Base-by-base conservation (phyloP, 1,284 basidiomycete species). In the Malassezia nana region DNA sequence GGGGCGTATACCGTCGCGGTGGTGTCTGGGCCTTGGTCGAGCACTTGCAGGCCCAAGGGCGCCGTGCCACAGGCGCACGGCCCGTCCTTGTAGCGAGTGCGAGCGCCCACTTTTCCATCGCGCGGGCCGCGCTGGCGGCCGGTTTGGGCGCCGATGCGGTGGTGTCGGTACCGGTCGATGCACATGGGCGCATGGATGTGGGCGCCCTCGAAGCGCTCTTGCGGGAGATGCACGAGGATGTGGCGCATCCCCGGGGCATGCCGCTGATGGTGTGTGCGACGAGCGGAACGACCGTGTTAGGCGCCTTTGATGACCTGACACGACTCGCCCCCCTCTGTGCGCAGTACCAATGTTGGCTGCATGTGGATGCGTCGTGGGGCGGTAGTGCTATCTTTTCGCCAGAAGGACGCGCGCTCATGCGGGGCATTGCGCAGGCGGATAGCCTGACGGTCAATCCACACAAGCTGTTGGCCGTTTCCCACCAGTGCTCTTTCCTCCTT, bases 251-350 rank as follows among this genome's bases (percentile, higher is more conserved):
- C 1, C 38, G 22, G 3, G 66, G 68, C 8, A 57, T 54, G 4
- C 76, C 76, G 4, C 76, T 77, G 59, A 76, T 75, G 47, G 69
- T 77, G 64, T 76, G 76, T 50, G 75, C 74, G 8, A 77, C 76
- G 1, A 69, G 75, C 3, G 76, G 76, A 7, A 74, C 76, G 13
- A 77, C 76, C 0, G 76, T 77, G 6, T 57, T 74, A 6, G 76
- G 76, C 16, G 69, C 72, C 4, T 77, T 69, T 49, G 76, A 77
- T 50, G 65, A 74, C 4, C 60, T 76, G 15, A 46, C 56, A 9
- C 63, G 61, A 26, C 69, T 77, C 28, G 56, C 74, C 12, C 60
- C 59, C 2, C 43, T 75, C 4, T 74, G 73, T 45, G 39, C 62
- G 26, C 51, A 51, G 44, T 54, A 63, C 53, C 18, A 24, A 13